Evolutionary conservation across 805 yeast genomes (phyloP), one percentile per base, ranked within the genome.

Genomic region (Wickerhamomyces chambardii): DNA sequence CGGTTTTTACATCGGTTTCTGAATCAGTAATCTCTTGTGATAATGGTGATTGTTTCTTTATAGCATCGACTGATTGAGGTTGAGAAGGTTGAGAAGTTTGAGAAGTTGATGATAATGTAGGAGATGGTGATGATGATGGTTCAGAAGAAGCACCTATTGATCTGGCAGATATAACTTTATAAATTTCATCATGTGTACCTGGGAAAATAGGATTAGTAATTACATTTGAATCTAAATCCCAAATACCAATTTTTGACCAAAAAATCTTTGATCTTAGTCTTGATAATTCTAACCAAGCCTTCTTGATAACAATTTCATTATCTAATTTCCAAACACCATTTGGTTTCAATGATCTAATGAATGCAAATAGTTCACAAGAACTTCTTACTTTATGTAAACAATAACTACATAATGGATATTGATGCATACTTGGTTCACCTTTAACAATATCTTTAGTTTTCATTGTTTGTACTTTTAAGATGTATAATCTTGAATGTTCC

Each of bases 221-320:
- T 8, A 54, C 45, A 29, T 50, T 55, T 3, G 34, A 26, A 24
- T 63, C 68, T 4, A 58, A 53, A 38, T 79, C 84, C 89, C 90
- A 83, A 22, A 78, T 68, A 6, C 97, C 97, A 17, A 80, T 56
- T 43, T 85, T 76, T 8, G 94, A 67, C 90, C 95, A 90, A 58
- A 81, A 84, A 43, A 89, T 64, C 50, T 81, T 79, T 29, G 74
- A 72, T 36, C 95, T 71, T 16, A 85, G 64, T 46, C 77, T 70
- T 28, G 72, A 60, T 26, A 78, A 55, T 46, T 78, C 84, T 22
- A 68, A 59, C 83, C 95, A 89, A 9, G 75, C 73, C 38, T 70
- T 65, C 38, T 60, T 64, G 22, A 63, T 51, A 34, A 61, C 57
- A 2, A 59, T 50, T 2, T 61, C 67, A 30, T 62, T 61, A 31